These are phyloP conservation scores for Pseudogymnoascus sp. DNA, from an alignment of 2,329 filamentous ascomycete species.

Conservation along the genomic window DNA sequence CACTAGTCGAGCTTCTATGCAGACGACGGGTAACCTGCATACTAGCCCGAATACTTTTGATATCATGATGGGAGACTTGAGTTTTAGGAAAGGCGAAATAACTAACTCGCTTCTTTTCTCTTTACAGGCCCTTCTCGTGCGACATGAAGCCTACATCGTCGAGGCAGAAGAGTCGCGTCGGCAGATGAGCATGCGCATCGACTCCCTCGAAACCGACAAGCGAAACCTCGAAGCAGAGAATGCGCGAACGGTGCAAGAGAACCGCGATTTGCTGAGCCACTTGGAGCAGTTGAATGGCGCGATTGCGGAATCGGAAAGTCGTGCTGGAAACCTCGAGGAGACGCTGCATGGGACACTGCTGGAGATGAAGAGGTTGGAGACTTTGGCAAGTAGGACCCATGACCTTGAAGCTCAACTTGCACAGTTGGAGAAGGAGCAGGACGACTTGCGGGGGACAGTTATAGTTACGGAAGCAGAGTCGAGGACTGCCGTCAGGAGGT, in stretches of 20 bases:
- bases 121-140: constrained; percentile 76
- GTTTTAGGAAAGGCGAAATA: constrained; percentile 15
- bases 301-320: constrained; percentile 71
- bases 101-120: constrained; percentile 56
- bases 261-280: constrained; percentile 70
- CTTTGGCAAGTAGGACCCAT: constrained; percentile 64
- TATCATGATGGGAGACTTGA: background rate
- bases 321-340: constrained; percentile 67
- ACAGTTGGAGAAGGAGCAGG: constrained; percentile 74
- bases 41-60: background rate
- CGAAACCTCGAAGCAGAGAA: constrained; percentile 67
- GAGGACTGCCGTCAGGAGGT: constrained; percentile 69
- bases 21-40: constrained; percentile 4
- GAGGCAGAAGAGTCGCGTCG: constrained; percentile 80
- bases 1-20: background rate
- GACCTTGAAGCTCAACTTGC: constrained; percentile 74
- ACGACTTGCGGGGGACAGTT: constrained; percentile 59
- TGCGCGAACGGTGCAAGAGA: constrained; percentile 71
- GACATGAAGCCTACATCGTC: constrained; percentile 90
- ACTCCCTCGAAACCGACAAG: constrained; percentile 67
- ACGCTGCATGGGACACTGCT: constrained; percentile 70
- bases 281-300: constrained; percentile 75
- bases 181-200: constrained; percentile 64
- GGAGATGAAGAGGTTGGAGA: constrained; percentile 65
- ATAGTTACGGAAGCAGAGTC: constrained; percentile 64